phyloP scores from a whole-genome alignment of 176 grass and related monocot genomes.

The Bolboschoenus planiculmis region DNA sequence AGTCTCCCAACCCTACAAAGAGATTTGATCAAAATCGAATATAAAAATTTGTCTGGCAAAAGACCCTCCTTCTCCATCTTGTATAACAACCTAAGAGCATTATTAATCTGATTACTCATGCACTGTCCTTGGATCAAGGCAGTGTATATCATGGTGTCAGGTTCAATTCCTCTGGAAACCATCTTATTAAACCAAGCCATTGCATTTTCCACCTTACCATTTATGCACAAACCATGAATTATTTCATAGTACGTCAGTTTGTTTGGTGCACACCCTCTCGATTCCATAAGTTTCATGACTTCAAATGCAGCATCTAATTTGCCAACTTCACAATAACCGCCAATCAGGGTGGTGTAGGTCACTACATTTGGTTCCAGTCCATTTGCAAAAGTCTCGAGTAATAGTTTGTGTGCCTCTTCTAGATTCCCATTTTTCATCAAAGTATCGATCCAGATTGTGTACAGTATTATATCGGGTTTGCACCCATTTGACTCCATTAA shows the following conservation, averaged over 20 bases:
- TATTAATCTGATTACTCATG: slow-evolving; percentile 47
- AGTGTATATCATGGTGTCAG: slow-evolving; percentile 50
- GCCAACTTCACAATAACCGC: slow-evolving; percentile 60
- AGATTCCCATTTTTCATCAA: slow-evolving; percentile 13
- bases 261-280: slow-evolving; percentile 57
- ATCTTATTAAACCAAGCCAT: slow-evolving; percentile 70
- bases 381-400: slow-evolving; percentile 19
- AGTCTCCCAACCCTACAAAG: slow-evolving; percentile 61
- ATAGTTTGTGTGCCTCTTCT: slow-evolving; percentile 28
- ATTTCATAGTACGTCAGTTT: slow-evolving; percentile 56
- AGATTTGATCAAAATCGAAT: slow-evolving; percentile 50
- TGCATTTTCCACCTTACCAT: slow-evolving; percentile 55
- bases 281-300: slow-evolving; percentile 55
- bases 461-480: slow-evolving; percentile 23
- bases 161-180: slow-evolving; percentile 44
- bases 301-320: slow-evolving; percentile 44
- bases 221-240: slow-evolving; percentile 60
- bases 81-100: slow-evolving; percentile 60
- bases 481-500: slow-evolving; percentile 33
- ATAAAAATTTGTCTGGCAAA: slow-evolving; percentile 44
- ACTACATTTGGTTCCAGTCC: slow-evolving; percentile 61
- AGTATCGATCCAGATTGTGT: slow-evolving; percentile 31
- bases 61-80: slow-evolving; percentile 68
- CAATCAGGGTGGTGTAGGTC: slow-evolving; percentile 75
- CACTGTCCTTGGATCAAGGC: slow-evolving; percentile 72